Evolutionary conservation across 768 basidiomycete genomes (phyloP).

Genomic region (Hygrocybe coccinea): DNA sequence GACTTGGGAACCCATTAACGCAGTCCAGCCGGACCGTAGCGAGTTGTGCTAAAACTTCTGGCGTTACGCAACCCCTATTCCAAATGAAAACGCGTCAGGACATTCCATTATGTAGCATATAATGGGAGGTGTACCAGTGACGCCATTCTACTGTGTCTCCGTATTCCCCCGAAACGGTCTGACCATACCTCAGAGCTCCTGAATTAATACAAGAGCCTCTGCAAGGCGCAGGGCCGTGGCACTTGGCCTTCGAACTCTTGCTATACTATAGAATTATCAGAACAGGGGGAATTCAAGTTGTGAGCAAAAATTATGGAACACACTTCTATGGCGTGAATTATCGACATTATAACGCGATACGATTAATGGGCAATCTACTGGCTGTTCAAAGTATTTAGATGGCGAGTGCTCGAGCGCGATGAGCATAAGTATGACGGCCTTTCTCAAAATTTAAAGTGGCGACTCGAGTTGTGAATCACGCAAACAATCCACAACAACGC

Average conservation of each 20-base stretch:
- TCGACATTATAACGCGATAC: not conserved
- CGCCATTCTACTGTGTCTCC: conserved; percentile 70
- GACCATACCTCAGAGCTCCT: conserved; percentile 65
- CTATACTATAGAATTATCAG: conserved; percentile 50
- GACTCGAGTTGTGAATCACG: not conserved
- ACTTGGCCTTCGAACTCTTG: conserved; percentile 63
- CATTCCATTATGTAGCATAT: not conserved
- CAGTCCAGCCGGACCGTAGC: conserved; percentile 38
- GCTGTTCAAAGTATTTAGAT: not conserved
- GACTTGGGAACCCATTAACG: conserved; percentile 46
- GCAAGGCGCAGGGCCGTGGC: conserved; percentile 61
- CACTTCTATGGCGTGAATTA: conserved; percentile 11
- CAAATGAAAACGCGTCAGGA: conserved; percentile 6
- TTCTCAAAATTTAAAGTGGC: too few species aligned
- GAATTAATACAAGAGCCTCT: conserved; percentile 49
- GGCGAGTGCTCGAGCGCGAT: not conserved
- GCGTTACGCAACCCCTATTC: conserved; percentile 67
- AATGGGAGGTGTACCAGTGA: conserved; percentile 53
- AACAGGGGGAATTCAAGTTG: not conserved
- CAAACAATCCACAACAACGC: conserved; percentile 12
- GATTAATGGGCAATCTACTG: not conserved
- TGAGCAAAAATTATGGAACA: not conserved
- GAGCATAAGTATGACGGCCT: too few species aligned
- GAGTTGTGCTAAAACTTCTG: conserved; percentile 48
- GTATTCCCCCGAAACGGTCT: conserved; percentile 37